Conservation (phyloP, 495 filamentous ascomycete genomes). For the Oidiodendron maius region DNA sequence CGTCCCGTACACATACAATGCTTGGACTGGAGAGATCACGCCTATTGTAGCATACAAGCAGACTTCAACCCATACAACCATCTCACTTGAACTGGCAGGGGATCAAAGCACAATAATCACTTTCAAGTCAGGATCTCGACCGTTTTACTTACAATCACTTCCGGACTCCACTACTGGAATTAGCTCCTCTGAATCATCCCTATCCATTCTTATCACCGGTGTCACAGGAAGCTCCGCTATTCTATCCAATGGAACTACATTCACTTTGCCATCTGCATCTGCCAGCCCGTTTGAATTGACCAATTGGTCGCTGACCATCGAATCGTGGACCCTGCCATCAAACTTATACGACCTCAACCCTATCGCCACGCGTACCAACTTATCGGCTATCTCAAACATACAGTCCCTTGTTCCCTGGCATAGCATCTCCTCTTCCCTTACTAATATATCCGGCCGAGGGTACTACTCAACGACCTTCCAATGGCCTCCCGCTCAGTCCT, state of each 20-base stretch:
- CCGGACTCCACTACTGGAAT: slow-evolving; percentile 6
- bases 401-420: slow-evolving; percentile 29
- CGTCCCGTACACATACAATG: slow-evolving; percentile 30
- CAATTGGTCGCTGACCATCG: slow-evolving; percentile 37
- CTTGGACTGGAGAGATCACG: slow-evolving; percentile 34
- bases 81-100: slow-evolving; percentile 27
- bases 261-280: slow-evolving; percentile 4
- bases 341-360: slow-evolving; percentile 17
- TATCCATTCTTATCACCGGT: slow-evolving; percentile 1
- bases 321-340: slow-evolving; percentile 32
- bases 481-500: slow-evolving; percentile 14
- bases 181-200: too few species aligned
- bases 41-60: slow-evolving; percentile 27
- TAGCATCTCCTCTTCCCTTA: slow-evolving; percentile 30
- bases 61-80: slow-evolving; percentile 14
- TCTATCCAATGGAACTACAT: slow-evolving; percentile 27
- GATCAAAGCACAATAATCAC: slow-evolving; percentile 33
- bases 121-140: slow-evolving; percentile 25
- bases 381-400: slow-evolving; percentile 30
- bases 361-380: slow-evolving; percentile 23
- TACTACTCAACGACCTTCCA: slow-evolving; percentile 38
- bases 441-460: slow-evolving; percentile 40
- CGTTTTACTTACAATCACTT: slow-evolving; percentile 16
- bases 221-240: slow-evolving; percentile 2
- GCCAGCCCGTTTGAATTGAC: slow-evolving; percentile 21